Conservation (phyloP, 225 moss, liverwort and hornwort species). For the Polytrichum formosum region DNA sequence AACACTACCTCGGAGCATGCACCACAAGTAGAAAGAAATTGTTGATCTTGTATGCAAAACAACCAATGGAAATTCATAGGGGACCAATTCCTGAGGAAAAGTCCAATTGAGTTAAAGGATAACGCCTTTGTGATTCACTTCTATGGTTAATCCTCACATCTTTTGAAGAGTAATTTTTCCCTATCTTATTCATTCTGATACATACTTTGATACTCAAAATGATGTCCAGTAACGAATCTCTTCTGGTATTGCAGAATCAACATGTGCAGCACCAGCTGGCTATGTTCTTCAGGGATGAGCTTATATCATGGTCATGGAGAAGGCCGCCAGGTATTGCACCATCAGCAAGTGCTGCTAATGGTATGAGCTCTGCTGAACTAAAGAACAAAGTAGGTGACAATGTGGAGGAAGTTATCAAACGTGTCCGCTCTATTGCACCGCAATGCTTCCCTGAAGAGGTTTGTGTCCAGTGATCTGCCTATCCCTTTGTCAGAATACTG, state of each 20-base stretch:
- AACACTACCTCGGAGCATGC: too few relatives aligned
- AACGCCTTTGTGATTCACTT: too few relatives aligned
- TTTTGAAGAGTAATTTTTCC: too few relatives aligned
- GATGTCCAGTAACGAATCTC: too few relatives aligned
- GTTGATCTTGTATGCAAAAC: too few relatives aligned
- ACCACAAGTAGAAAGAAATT: too few relatives aligned
- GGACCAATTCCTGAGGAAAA: too few relatives aligned
- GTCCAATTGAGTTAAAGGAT: too few relatives aligned
- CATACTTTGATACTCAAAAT: too few relatives aligned
- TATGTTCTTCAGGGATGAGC: conserved; percentile 99
- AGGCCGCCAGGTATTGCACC: conserved; percentile 74
- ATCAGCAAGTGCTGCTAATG: conserved; percentile 67
- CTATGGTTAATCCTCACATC: too few relatives aligned
- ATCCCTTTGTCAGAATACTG: neutral
- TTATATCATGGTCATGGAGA: conserved; percentile 99
- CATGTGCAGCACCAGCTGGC: conserved; percentile 96
- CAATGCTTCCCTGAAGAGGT: conserved; percentile 97
- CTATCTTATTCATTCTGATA: neutral
- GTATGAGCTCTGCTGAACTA: conserved; percentile 79
- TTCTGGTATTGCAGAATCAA: conserved; percentile 61
- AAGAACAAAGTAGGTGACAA: conserved; percentile 88
- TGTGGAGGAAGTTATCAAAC: conserved; percentile 82
- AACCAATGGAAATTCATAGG: too few relatives aligned
- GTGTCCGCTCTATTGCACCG: conserved; percentile 84
- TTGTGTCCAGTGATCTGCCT: conserved; percentile 3